phyloP scores from a whole-genome alignment of 805 yeast genomes.

The Ogataea pini region DNA sequence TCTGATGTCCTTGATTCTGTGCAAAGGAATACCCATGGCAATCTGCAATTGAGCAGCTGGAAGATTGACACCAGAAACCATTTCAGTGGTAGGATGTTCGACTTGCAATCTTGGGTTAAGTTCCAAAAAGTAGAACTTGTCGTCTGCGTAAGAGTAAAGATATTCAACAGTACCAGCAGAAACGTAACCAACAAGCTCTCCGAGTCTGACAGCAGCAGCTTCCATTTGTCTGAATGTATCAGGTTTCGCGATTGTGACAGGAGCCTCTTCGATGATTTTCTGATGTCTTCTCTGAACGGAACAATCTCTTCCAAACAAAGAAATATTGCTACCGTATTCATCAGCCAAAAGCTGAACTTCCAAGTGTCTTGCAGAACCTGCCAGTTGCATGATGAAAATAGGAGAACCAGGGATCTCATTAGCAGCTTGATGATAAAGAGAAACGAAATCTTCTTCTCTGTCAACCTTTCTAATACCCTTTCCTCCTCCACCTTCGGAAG shows the following conservation, averaged over 20 bases:
- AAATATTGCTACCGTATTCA: constrained; percentile 96
- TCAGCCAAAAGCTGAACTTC: constrained; percentile 98
- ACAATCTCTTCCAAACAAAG: constrained; percentile 98
- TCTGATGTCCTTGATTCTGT: constrained; percentile 91
- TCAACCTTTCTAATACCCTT: constrained; percentile 98
- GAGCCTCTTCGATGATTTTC: constrained; percentile 98
- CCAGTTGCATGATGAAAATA: constrained; percentile 94
- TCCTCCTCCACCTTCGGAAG: constrained; percentile 99
- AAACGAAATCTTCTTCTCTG: constrained; percentile 69
- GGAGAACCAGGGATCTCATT: constrained; percentile 99
- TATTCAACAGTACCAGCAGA: constrained; percentile 99
- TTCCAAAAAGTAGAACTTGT: constrained; percentile 94
- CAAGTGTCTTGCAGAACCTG: constrained; percentile 96
- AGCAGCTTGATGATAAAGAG: constrained; percentile 89
- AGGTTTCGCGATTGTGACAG: constrained; percentile 89
- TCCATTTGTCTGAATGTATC: constrained; percentile 92
- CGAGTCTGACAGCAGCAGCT: constrained; percentile 95
- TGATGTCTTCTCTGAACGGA: constrained; percentile 99
- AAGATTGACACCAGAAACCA: constrained; percentile 97
- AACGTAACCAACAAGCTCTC: constrained; percentile 95
- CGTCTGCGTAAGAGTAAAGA: constrained; percentile 89
- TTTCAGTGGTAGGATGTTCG: constrained; percentile 99
- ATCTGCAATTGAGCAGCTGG: constrained; percentile 99
- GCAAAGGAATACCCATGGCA: constrained; percentile 99
- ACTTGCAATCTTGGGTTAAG: constrained; percentile 98